Evolutionary conservation across 345 rosid species (phyloP), one percentile per base, ranked within the genome.

Genomic region (Aquilaria yunnanensis): DNA sequence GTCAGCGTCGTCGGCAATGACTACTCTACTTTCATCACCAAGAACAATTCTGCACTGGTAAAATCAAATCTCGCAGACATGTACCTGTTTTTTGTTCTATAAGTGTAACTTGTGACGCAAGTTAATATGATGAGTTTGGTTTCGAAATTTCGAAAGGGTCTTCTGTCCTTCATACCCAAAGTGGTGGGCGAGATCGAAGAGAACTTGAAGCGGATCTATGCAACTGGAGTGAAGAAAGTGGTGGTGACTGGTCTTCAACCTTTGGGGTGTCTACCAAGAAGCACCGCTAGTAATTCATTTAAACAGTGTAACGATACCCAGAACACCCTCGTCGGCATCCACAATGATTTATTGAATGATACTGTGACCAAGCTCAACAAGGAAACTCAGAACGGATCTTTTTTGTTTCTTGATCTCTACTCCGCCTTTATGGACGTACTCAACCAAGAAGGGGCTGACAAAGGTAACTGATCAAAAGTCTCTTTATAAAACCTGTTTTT

Each of bases 1-100:
- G 62, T 84, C 0, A 74, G 81, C 0, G 51, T 63, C 11, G 78
- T 80, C 1, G 87, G 87, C 56, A 84, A 84, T 52, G 87, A 84
- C 72, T 80, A 84, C 23, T 68, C 50, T 13, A 51, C 77, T 43
- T 75, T 14, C 10, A 9, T 74, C 0, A 10, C 32, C 6, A 55
- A 55, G 49, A 65, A 66, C 32, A 58, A 49, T n/a, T 14, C 56
- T 7, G 10, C 30, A 11, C 30, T 2, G 12, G 23, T 53, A 4
- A 51, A 51, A 12, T 12, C 11, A 51, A 12, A 51, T 13, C 55
- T 51, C 3, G 1, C 31, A 23, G 16, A 14, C 1, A 16, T 54
- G 31, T 14, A 8, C 16, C 23, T 16, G 12, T 16, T 54, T 23
- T 3, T 54, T 54, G 10, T 14, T 52, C n/a, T 14, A 13, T 3